Evolutionary conservation across 352 stramenopile genomes (phyloP).

Genomic region (Phytopythium helicoides): DNA sequence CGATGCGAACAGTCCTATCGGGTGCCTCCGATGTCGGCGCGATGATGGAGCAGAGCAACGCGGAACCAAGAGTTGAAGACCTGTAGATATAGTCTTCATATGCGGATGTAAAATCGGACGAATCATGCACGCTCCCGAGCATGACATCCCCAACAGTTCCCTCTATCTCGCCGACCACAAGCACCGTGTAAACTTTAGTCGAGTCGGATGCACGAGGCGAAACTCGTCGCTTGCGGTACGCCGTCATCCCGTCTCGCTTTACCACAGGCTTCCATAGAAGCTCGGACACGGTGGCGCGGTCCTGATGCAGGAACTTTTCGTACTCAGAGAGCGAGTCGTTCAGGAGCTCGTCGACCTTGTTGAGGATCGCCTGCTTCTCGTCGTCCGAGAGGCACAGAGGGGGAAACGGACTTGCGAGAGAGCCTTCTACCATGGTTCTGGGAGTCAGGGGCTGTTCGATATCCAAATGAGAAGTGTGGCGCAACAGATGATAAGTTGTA

Average conservation of each 20-base stretch:
- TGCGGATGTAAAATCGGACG: background rate
- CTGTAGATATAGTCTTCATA: background rate
- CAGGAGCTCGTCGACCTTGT: constrained; percentile 19
- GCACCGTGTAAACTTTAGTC: constrained; percentile 1
- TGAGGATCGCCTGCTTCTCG: constrained; percentile 22
- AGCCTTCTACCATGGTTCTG: background rate
- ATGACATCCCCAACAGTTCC: background rate
- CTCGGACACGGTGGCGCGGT: constrained; percentile 12
- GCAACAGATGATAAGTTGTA: too few relatives aligned
- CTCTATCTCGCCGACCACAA: background rate
- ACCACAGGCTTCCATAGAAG: background rate
- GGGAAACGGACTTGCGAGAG: constrained; percentile 19
- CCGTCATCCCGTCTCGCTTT: background rate
- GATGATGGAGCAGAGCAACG: background rate
- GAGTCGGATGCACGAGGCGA: background rate
- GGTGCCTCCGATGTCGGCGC: background rate
- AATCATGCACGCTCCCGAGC: background rate
- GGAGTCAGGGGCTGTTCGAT: too few relatives aligned
- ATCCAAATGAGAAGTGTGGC: too few relatives aligned
- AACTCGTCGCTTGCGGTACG: constrained; percentile 1
- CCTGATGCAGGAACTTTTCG: constrained; percentile 13
- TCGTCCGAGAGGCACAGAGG: constrained; percentile 17
- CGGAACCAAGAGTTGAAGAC: background rate
- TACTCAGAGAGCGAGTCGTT: constrained; percentile 17
- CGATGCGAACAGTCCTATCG: background rate